These are phyloP conservation scores for Amanita exitialis DNA, from an alignment of 768 basidiomycete species.

Conservation along the genomic window DNA sequence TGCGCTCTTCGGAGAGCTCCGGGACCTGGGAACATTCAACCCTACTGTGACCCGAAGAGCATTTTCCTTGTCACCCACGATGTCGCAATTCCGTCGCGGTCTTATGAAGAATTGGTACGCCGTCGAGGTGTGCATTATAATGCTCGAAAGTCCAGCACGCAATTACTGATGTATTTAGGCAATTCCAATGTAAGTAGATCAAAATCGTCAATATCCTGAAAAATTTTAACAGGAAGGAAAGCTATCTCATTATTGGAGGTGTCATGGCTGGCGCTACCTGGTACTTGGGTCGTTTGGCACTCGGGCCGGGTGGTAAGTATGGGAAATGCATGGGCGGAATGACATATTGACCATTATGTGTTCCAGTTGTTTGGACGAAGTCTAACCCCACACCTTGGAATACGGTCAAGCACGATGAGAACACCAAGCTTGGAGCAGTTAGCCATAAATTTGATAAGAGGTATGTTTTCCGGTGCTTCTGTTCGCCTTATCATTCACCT, in stretches of 20 bases:
- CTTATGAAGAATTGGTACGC: constrained; percentile 66
- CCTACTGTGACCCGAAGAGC: background rate
- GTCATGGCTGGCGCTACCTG: constrained; percentile 49
- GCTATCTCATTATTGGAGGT: constrained; percentile 43
- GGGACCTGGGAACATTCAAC: background rate
- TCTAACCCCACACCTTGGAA: constrained; percentile 89
- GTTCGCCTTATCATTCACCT: constrained; percentile 2
- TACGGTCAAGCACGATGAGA: constrained; percentile 63
- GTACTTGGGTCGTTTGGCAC: constrained; percentile 61
- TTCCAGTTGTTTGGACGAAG: constrained; percentile 44
- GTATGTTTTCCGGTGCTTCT: constrained; percentile 27
- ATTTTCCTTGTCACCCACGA: background rate
- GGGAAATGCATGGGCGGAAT: background rate
- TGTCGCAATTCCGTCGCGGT: constrained; percentile 22
- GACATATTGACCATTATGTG: background rate
- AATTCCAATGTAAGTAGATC: constrained; percentile 36
- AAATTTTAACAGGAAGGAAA: constrained; percentile 10
- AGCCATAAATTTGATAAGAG: constrained; percentile 70
- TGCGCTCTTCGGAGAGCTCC: background rate
- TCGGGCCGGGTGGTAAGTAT: constrained; percentile 40
- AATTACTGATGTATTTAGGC: constrained; percentile 22
- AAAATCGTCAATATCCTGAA: background rate
- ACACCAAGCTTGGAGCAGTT: constrained; percentile 58
- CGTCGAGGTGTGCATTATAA: constrained; percentile 43
- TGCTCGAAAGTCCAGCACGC: background rate